Conservation (phyloP, 108 stramenopile species). For the Parietichytrium sp. region DNA sequence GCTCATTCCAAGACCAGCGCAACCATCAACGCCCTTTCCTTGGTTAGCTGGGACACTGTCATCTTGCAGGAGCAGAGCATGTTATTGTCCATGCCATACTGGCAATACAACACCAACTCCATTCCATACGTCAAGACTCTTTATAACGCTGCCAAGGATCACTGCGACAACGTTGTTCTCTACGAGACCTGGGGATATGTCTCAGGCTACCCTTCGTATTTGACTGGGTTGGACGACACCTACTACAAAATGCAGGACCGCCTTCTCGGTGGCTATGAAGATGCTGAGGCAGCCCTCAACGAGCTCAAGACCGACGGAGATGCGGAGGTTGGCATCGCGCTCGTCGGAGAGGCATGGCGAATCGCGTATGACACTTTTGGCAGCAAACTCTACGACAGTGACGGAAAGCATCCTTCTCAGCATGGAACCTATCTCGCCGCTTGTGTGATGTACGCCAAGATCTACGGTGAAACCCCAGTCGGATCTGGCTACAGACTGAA, state of each 20-base stretch:
- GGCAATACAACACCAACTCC: not conserved
- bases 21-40: not conserved
- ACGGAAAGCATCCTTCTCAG: conserved; percentile 13
- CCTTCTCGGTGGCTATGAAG: too few species aligned
- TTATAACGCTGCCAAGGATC: not conserved
- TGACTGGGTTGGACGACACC: not conserved
- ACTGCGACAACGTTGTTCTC: not conserved
- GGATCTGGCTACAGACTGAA: not conserved
- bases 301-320: too few species aligned
- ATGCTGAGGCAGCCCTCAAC: too few species aligned
- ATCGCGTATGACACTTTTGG: not conserved
- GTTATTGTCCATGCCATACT: not conserved
- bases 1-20: not conserved
- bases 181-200: conserved; percentile 35
- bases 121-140: not conserved
- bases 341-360: not conserved
- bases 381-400: not conserved
- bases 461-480: not conserved
- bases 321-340: not conserved
- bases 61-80: conserved; percentile 14
- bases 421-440: not conserved
- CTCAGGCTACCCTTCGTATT: not conserved
- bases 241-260: not conserved
- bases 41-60: not conserved
- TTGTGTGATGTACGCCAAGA: not conserved